These are phyloP conservation scores for Claviceps digitariae DNA, from an alignment of 2,329 filamentous ascomycete species.

Conservation along the genomic window DNA sequence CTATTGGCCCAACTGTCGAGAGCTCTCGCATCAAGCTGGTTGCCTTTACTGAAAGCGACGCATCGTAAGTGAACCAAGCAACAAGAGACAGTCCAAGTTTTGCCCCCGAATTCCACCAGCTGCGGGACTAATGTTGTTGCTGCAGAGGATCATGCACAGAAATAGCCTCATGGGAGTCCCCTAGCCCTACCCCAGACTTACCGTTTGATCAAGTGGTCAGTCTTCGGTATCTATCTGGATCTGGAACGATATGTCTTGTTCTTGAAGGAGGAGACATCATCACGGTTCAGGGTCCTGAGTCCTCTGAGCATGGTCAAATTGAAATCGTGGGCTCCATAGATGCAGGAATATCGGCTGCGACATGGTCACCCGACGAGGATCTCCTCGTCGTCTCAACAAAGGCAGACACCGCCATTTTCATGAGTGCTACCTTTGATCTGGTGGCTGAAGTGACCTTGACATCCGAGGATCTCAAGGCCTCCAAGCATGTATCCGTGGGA, in stretches of 20 bases:
- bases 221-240: constrained; percentile 78
- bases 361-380: constrained; percentile 94
- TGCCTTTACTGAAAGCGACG: constrained; percentile 33
- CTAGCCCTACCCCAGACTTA: constrained; percentile 64
- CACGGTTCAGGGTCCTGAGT: constrained; percentile 54
- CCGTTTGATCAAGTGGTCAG: constrained; percentile 61
- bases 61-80: constrained; percentile 7
- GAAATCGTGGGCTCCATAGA: constrained; percentile 95
- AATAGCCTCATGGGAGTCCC: constrained; percentile 82
- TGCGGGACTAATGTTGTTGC: background rate
- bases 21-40: constrained; percentile 61
- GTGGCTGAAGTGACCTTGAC: constrained; percentile 62
- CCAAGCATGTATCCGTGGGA: constrained; percentile 87
- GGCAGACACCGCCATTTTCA: constrained; percentile 68
- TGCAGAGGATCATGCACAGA: constrained; percentile 12
- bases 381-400: constrained; percentile 72
- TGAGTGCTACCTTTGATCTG: constrained; percentile 83
- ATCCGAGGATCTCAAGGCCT: constrained; percentile 67
- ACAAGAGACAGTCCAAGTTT: background rate
- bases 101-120: background rate
- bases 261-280: constrained; percentile 86
- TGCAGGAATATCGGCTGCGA: constrained; percentile 74
- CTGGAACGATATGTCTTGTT: constrained; percentile 63
- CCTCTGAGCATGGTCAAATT: constrained; percentile 50
- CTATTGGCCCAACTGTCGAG: constrained; percentile 64